Conservation (phyloP, 208 protist genomes). For the Borovskyia barvae region DNA sequence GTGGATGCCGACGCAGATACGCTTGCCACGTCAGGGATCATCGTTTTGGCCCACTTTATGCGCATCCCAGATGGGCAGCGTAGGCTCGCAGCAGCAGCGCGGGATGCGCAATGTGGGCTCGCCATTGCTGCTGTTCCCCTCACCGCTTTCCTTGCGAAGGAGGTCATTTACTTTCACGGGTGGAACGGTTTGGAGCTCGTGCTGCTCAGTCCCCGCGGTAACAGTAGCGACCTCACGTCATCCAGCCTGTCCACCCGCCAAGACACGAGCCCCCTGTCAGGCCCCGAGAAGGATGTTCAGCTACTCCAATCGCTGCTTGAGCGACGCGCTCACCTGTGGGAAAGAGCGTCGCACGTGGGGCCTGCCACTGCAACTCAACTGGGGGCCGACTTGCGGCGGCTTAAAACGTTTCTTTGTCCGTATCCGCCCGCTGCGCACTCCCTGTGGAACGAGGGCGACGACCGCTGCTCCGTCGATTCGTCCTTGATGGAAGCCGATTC, state of each 20-base stretch:
- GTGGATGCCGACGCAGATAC: background rate
- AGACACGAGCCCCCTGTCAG: no score
- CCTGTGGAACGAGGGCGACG: no score
- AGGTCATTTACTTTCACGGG: conserved; percentile 17
- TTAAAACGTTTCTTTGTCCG: no score
- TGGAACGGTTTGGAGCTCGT: conserved; percentile 49
- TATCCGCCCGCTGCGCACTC: no score
- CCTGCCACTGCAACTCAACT: background rate
- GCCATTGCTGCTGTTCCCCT: conserved; percentile 37
- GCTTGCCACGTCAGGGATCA: no score
- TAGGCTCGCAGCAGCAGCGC: conserved; percentile 27
- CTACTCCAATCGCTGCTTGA: background rate
- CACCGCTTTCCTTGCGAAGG: conserved; percentile 22
- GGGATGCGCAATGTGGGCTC: conserved; percentile 20
- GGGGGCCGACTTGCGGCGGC: background rate
- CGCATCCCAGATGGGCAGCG: conserved; percentile 47
- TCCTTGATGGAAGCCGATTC: no score
- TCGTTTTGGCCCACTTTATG: conserved; percentile 59
- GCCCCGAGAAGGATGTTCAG: background rate
- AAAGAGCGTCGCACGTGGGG: background rate
- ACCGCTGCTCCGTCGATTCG: no score
- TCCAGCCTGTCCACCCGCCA: no score
- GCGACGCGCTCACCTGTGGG: background rate
- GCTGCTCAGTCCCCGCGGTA: conserved; percentile 22
- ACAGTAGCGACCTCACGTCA: background rate